These are phyloP conservation scores for Ruellia speciosa DNA, from an alignment of 305 asterid genomes.

Conservation along the genomic window DNA sequence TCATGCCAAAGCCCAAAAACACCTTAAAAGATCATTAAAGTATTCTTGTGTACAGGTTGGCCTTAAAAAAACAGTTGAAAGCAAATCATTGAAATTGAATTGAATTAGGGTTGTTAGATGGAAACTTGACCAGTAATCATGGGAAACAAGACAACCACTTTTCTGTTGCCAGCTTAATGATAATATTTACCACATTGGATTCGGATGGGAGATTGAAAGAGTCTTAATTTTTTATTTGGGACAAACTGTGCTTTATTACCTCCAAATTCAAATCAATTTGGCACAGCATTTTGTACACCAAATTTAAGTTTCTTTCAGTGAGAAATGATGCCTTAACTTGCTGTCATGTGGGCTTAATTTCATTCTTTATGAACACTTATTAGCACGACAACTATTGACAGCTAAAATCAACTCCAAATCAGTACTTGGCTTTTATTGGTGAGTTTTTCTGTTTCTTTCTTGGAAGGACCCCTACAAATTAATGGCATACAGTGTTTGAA, in stretches of 20 bases:
- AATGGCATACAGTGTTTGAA: too few relatives aligned
- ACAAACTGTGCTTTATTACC: neutral
- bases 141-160: conserved; percentile 20
- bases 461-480: neutral
- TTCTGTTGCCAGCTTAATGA: conserved; percentile 21
- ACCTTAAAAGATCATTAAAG: conserved; percentile 6
- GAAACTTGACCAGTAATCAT: neutral
- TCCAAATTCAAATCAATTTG: neutral
- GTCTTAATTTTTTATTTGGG: neutral
- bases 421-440: neutral
- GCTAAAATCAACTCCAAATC: neutral
- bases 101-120: neutral
- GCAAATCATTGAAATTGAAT: conserved; percentile 12
- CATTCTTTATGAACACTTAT: too few relatives aligned
- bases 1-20: neutral
- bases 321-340: neutral
- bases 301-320: neutral
- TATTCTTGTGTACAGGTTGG: neutral
- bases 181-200: conserved; percentile 1
- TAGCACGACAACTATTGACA: neutral
- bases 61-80: neutral
- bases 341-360: neutral
- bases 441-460: neutral
- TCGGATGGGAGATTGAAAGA: neutral
- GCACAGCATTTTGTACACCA: neutral